Conservation (phyloP, 148 eudicot genomes). For the Polygonum aviculare region DNA sequence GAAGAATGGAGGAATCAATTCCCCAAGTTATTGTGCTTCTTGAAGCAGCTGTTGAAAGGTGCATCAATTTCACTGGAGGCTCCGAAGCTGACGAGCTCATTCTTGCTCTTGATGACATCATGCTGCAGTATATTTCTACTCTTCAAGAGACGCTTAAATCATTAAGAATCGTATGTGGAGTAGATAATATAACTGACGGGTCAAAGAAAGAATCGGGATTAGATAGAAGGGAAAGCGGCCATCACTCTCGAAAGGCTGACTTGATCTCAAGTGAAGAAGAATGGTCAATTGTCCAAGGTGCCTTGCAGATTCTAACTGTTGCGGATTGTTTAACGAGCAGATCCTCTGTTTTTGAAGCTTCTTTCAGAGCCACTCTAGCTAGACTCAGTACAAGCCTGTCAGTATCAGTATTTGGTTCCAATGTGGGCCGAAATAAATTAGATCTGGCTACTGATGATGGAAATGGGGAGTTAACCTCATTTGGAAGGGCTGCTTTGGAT, state of each 20-base stretch:
- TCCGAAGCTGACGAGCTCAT: constrained; percentile 92
- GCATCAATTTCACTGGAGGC: constrained; percentile 88
- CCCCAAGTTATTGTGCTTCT: constrained; percentile 87
- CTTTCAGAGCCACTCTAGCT: constrained; percentile 85
- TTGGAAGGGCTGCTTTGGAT: constrained; percentile 73
- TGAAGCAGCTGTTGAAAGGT: constrained; percentile 91
- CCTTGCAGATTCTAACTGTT: constrained; percentile 88
- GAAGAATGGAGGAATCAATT: constrained; percentile 96
- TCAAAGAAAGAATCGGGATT: constrained; percentile 53
- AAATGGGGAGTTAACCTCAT: constrained; percentile 36
- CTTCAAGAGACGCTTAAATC: constrained; percentile 78
- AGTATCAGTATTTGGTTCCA: constrained; percentile 53
- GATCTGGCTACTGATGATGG: constrained; percentile 36
- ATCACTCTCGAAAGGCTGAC: constrained; percentile 61
- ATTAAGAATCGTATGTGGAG: constrained; percentile 71
- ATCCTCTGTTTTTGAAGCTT: constrained; percentile 96
- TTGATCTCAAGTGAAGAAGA: constrained; percentile 86
- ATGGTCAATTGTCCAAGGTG: constrained; percentile 97
- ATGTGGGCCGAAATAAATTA: constrained; percentile 48
- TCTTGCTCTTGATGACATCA: constrained; percentile 72
- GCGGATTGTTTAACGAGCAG: constrained; percentile 88
- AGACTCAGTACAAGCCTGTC: constrained; percentile 83
- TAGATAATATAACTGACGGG: constrained; percentile 49
- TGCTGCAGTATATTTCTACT: constrained; percentile 71
- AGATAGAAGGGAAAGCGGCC: constrained; percentile 65